Conservation (phyloP, 495 filamentous ascomycete genomes). For the Elasticomyces elasticus region DNA sequence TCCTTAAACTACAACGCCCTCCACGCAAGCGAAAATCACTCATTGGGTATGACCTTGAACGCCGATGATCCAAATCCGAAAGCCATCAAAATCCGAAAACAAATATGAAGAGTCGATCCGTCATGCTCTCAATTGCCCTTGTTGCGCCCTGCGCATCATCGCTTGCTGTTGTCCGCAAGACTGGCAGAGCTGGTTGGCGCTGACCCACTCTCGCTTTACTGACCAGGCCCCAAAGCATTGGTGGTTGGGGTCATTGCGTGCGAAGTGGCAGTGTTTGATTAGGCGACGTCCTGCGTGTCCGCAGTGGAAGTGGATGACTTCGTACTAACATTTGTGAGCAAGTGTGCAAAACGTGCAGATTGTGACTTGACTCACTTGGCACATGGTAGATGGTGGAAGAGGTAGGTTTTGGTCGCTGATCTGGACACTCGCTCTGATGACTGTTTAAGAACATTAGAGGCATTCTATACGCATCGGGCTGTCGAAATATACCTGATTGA, state of each 20-base stretch:
- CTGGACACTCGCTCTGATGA: background rate
- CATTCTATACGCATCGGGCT: background rate
- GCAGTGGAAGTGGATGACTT: slow-evolving; percentile 54
- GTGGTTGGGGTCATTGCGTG: slow-evolving; percentile 55
- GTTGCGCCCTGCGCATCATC: slow-evolving; percentile 6
- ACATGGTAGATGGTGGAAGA: slow-evolving; percentile 7
- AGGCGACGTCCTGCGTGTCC: slow-evolving; percentile 44
- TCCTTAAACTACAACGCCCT: no score
- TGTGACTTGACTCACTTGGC: slow-evolving; percentile 5
- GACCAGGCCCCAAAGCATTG: slow-evolving; percentile 48
- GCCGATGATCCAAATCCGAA: background rate
- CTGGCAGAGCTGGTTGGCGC: slow-evolving; percentile 38
- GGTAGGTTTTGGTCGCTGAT: background rate
- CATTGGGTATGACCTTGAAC: slow-evolving; percentile 14
- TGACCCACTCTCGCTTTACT: slow-evolving; percentile 46
- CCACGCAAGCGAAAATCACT: background rate
- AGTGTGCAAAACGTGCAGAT: background rate
- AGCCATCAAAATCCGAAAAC: background rate
- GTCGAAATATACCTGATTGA: background rate
- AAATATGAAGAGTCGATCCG: background rate
- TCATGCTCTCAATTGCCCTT: slow-evolving; percentile 12
- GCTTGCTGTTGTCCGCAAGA: slow-evolving; percentile 26
- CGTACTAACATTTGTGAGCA: slow-evolving; percentile 37
- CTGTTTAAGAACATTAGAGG: background rate
- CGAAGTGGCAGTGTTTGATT: slow-evolving; percentile 59